These are phyloP conservation scores for Hymenoscyphus occultus DNA, from an alignment of 2,329 filamentous ascomycete species.

Conservation along the genomic window DNA sequence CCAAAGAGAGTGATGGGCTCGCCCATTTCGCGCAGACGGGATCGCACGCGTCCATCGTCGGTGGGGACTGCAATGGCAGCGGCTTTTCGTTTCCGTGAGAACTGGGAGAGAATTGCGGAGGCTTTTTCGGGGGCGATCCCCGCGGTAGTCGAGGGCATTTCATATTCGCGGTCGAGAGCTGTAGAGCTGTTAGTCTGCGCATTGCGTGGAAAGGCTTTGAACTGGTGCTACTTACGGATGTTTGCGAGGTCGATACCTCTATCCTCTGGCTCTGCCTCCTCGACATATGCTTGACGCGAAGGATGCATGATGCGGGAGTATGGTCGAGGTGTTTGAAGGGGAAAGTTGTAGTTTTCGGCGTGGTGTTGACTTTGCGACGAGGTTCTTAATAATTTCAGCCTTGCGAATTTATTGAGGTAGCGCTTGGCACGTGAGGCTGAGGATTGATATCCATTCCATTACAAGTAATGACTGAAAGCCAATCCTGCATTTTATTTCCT, in stretches of 20 bases:
- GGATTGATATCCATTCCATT: neutral
- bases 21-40: slow-evolving; percentile 78
- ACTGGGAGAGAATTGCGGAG: slow-evolving; percentile 53
- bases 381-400: slow-evolving; percentile 5
- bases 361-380: slow-evolving; percentile 1
- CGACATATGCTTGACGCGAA: slow-evolving; percentile 87
- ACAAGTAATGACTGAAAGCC: too few species aligned
- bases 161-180: slow-evolving; percentile 79
- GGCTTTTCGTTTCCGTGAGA: slow-evolving; percentile 85
- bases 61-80: slow-evolving; percentile 90
- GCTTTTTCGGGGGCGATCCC: slow-evolving; percentile 36
- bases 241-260: slow-evolving; percentile 58
- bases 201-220: slow-evolving; percentile 27
- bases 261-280: slow-evolving; percentile 66
- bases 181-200: slow-evolving; percentile 10
- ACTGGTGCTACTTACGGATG: slow-evolving; percentile 51
- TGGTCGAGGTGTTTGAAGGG: neutral
- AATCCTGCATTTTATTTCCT: neutral
- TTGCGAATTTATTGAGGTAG: slow-evolving; percentile 5
- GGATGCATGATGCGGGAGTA: slow-evolving; percentile 65
- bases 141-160: slow-evolving; percentile 34
- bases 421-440: slow-evolving; percentile 12
- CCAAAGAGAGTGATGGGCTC: slow-evolving; percentile 94
- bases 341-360: neutral
- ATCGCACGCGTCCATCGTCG: slow-evolving; percentile 82